Percentiles rank a stretch among this genome's conserved stretches.
These are phyloP conservation scores for Verticillium dahliae DNA, from an alignment of 2,329 filamentous ascomycete species.

Conservation along the genomic window DNA sequence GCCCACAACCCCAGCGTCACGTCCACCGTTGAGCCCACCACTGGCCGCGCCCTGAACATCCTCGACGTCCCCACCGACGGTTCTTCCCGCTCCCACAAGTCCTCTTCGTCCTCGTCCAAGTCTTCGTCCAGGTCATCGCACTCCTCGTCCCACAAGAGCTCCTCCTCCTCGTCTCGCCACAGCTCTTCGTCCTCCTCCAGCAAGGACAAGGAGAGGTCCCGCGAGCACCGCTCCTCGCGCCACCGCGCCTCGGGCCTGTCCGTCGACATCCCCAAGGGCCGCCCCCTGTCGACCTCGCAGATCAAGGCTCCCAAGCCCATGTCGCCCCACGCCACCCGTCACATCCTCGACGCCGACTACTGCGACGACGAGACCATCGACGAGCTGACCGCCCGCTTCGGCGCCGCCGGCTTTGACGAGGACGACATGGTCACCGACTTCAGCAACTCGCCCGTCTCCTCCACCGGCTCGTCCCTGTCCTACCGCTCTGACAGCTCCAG, in stretches of 20 bases:
- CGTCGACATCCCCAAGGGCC: slow-evolving; percentile 76
- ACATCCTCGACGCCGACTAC: slow-evolving; percentile 80
- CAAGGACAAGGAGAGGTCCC: slow-evolving; percentile 30
- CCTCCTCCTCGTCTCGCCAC: slow-evolving; percentile 26
- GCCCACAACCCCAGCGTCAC: slow-evolving; percentile 90
- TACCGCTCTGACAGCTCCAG: slow-evolving; percentile 69
- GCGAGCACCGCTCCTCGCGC: slow-evolving; percentile 31
- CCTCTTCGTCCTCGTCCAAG: slow-evolving; percentile 35
- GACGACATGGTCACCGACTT: slow-evolving; percentile 50
- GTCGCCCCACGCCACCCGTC: slow-evolving; percentile 78
- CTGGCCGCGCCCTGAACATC: slow-evolving; percentile 93
- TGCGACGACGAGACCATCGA: slow-evolving; percentile 66
- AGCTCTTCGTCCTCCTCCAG: slow-evolving; percentile 27
- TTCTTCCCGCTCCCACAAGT: slow-evolving; percentile 34
- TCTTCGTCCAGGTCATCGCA: slow-evolving; percentile 25
- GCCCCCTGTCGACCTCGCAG: slow-evolving; percentile 78
- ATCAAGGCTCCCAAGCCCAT: slow-evolving; percentile 88
- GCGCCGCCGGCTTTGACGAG: slow-evolving; percentile 50
- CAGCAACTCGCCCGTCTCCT: slow-evolving; percentile 55
- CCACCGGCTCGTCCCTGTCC: slow-evolving; percentile 63
- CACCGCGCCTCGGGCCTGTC: slow-evolving; percentile 45
- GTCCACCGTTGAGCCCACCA: slow-evolving; percentile 90
- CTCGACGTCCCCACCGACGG: slow-evolving; percentile 70
- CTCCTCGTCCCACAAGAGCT: slow-evolving; percentile 32
- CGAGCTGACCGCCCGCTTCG: slow-evolving; percentile 72